Base-by-base conservation (phyloP, 495 filamentous ascomycete genomes). In the Hypoxylon intermedium region DNA sequence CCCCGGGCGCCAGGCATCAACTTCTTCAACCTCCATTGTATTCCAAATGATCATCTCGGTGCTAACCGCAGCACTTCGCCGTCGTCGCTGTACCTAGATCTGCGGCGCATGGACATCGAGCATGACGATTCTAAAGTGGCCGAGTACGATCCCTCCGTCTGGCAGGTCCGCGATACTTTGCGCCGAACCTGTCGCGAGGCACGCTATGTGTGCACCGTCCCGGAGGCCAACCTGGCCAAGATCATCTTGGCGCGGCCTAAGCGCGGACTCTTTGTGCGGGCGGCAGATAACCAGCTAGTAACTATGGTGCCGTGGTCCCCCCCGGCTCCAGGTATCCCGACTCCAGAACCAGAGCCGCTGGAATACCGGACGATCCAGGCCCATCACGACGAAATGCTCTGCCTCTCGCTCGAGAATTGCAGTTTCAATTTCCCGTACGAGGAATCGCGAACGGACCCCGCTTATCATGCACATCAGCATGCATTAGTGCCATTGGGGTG, bases 1-100 rank as follows among this genome's bases (percentile, higher is more conserved):
- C 66, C 66, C 1, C 33, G 28, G 1, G n/a, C n/a, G n/a, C 58
- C 65, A 5, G 66, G 65, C 24, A 60, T 71, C 33, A 71, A 71
- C 50, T 69, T 71, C 49, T 71, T 71, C 63, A 71, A 71, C 66
- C 51, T 71, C 1, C 68, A 71, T 38, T 53, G 38, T 42, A 56
- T 67, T 45, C 68, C 68, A 15, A 67, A 69, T 33, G 66, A 71
- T 30, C 68, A 71, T 21, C 12, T 0, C 0, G 50, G 37, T 3
- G 42, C 53, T 24, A 67, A 65, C 40, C 48, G 55, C 6, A 71
- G 68, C 41, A 68, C 38, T 1, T 71, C 68, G 0, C 68, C 68
- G 7, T 45, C 59, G 0, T 71, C 52, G 58, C 7, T 57, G 1
- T 69, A 71, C 28, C 47, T 71, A 0, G 68, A 71, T 49, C 50